A percentile compares a stretch with the other conserved stretches of the same genome.
These are phyloP conservation scores for Rhodotorula taiwanensis DNA, from an alignment of 768 basidiomycete species.

Conservation along the genomic window DNA sequence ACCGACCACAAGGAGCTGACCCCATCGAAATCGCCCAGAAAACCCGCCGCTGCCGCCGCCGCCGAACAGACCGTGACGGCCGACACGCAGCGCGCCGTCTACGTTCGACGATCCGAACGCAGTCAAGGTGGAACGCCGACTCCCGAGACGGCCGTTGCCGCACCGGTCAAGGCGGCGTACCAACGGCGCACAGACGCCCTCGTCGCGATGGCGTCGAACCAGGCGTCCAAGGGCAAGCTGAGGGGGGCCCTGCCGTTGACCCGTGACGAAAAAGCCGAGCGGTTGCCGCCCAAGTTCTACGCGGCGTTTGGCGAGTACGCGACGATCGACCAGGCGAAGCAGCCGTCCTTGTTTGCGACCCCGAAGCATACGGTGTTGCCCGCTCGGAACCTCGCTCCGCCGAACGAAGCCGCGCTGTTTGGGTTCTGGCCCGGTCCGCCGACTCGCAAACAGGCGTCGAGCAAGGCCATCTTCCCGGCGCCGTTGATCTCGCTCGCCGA, in stretches of 20 bases:
- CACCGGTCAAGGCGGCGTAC: slow-evolving; percentile 18
- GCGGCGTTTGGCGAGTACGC: slow-evolving; percentile 57
- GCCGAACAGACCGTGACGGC: too few species aligned
- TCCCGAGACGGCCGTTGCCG: background rate
- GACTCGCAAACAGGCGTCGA: background rate
- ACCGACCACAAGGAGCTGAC: too few species aligned
- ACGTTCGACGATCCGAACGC: too few species aligned
- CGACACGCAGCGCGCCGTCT: background rate
- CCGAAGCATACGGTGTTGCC: slow-evolving; percentile 15
- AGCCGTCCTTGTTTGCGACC: slow-evolving; percentile 1
- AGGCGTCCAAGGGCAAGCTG: background rate
- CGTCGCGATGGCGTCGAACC: background rate
- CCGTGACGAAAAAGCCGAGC: slow-evolving; percentile 7
- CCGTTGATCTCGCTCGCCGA: slow-evolving; percentile 10
- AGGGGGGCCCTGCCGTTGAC: slow-evolving; percentile 21
- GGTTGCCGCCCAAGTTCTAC: slow-evolving; percentile 49
- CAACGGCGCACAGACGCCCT: slow-evolving; percentile 2
- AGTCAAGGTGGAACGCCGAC: background rate
- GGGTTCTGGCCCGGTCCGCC: slow-evolving; percentile 35
- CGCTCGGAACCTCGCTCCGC: slow-evolving; percentile 10
- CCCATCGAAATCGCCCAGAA: background rate
- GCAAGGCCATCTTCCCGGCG: slow-evolving; percentile 31
- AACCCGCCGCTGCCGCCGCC: background rate
- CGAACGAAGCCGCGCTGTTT: slow-evolving; percentile 17
- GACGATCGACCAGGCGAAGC: slow-evolving; percentile 41